Base-by-base conservation (phyloP, 495 filamentous ascomycete species). In the Trichocladium antarcticum region DNA sequence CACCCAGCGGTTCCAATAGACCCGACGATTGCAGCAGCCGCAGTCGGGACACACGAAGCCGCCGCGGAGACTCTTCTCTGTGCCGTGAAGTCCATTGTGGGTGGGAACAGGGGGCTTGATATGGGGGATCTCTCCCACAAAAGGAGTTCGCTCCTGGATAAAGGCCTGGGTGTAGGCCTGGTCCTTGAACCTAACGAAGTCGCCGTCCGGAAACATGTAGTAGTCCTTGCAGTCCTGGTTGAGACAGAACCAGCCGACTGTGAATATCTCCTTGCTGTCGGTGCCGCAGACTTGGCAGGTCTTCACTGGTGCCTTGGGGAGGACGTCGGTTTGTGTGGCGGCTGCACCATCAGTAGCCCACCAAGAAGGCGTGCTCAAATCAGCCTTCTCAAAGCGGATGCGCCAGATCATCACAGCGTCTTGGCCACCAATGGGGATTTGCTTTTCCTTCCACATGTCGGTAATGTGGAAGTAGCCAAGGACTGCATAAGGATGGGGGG, bases 1-100 rank as follows among this genome's bases (percentile, higher is more conserved):
- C 12, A 64, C 61, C 84, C 83, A 89, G 0, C 70, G 69, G 16
- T 63, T 55, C 84, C 84, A 94, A 34, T 71, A 58, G 12, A 70
- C 61, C 8, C 86, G 72, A 2, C 77, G 69, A 31, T 72, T 79
- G 57, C 85, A 87, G 28, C 78, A 73, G 0, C 68, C 63, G 55
- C 88, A 94, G n/a, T 62, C 47, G 0, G 79, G 81, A 52, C 88
- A 95, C 1, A 85, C 81, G 43, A 92, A 79, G 0, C 86, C 88
- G 2, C 47, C 47, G 8, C 64, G 68, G 38, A 60, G 67, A 6
- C 31, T 6, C 19, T 47, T 37, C 34, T 75, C 72, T 1, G 63
- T 68, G 0, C 71, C 71, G 21, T 62, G 59, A 1, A 34, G 15
- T 0, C 45, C 45, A 4, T 48, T 11, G 1, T 45, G 22, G 1